Evolutionary conservation across 345 rosid genomes (phyloP).

Genomic region (Syzygium grande): DNA sequence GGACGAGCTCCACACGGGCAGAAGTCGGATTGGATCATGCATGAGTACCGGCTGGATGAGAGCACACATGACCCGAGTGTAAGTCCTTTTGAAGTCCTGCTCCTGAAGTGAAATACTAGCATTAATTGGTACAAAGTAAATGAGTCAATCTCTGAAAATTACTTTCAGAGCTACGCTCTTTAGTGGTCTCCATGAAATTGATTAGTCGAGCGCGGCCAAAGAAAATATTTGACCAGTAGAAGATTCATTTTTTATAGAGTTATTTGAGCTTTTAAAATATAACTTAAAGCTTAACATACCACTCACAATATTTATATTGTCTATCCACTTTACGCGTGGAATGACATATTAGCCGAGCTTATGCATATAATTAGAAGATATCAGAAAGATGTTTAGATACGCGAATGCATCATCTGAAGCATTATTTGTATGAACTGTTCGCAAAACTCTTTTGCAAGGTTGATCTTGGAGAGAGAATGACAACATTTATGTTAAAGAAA

Average conservation of each 20-base stretch:
- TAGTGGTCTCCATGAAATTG: background rate
- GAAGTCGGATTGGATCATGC: constrained; percentile 99
- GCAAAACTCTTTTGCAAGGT: background rate
- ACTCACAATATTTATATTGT: background rate
- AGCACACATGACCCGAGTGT: constrained; percentile 2
- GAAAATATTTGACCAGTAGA: background rate
- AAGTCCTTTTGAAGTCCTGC: background rate
- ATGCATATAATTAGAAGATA: background rate
- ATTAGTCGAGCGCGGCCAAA: background rate
- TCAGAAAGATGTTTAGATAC: background rate
- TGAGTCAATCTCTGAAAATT: background rate
- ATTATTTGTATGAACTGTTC: background rate
- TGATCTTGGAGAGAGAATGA: background rate
- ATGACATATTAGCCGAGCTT: background rate
- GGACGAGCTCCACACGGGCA: constrained; percentile 97
- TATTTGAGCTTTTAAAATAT: background rate
- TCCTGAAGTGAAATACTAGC: background rate
- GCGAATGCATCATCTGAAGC: background rate
- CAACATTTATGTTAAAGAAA: background rate
- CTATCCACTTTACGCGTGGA: background rate
- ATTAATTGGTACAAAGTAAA: background rate
- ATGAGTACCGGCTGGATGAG: constrained; percentile 89
- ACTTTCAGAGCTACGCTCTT: background rate
- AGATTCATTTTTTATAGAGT: background rate
- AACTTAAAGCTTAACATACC: constrained; percentile 27